Evolutionary conservation across 768 basidiomycete species (phyloP), one percentile per base, ranked within the genome.

Genomic region (Albatrellus ellisii): DNA sequence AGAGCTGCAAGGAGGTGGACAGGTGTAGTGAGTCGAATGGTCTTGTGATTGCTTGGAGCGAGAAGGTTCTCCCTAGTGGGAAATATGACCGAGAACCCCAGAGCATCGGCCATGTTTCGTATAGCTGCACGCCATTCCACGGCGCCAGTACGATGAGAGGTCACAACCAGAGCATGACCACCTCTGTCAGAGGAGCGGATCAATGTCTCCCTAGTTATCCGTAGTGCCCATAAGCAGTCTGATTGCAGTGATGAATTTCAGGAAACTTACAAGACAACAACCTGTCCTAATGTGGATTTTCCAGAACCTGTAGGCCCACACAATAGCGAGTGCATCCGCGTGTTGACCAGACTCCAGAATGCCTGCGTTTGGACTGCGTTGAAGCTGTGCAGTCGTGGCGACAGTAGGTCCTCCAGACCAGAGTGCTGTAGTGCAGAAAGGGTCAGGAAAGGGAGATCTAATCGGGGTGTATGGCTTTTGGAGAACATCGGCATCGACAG

Each of bases 311-410:
- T 70, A 2, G 94, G 91, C 1, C 79, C 84, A 51, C 79, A 83
- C 9, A 95, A 50, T 24, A 97, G 60, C 2, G 76, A 59, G 54
- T 91, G 85, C 26, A 64, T 57, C 29, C 67, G 63, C 3, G 86
- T 81, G 53, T 79, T 74, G 39, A 79, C 62, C 12, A 85, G 51
- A 29, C 77, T 75, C 88, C 94, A 98, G 57, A 85, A 86, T 6
- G 73, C 65, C 48, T 98, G 94, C 0, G 84, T 87, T 55, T 99
- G 95, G 1, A 95, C 76, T 1, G 78, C 74, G 52, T 90, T 95
- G 56, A 98, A 69, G 24, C 70, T 67, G 18, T 62, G 64, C 21
- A 81, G 47, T 33, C 61, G 66, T 2, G 59, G 54, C 11, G 66
- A 57, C 48, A 80, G 69, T 2, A 68, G 45, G 15, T 64, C 59